Conservation (phyloP, 2,329 filamentous ascomycete genomes). For the Tetracladium maxilliforme region DNA sequence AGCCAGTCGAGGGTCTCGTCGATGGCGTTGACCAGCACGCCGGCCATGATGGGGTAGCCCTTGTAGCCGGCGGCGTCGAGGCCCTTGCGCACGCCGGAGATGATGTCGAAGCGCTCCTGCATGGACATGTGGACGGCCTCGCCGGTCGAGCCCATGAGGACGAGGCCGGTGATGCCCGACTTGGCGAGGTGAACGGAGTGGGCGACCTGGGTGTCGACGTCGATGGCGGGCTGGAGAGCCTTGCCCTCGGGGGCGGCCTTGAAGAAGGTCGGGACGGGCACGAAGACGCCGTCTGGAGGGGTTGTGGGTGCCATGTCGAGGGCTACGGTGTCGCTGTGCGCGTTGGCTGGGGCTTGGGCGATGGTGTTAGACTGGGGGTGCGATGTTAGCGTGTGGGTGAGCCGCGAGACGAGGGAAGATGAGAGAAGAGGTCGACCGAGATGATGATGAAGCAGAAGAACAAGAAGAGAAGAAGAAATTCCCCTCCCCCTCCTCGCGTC, state of each 20-base stretch:
- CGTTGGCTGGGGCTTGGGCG: too few species aligned
- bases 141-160: conserved; percentile 47
- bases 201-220: conserved; percentile 38
- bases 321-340: too few species aligned
- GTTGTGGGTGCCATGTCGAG: conserved; percentile 13
- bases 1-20: conserved; percentile 38
- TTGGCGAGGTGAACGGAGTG: conserved; percentile 45
- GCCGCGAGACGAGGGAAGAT: too few species aligned
- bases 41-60: conserved; percentile 44
- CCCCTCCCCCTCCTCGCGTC: too few species aligned
- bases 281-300: conserved; percentile 34
- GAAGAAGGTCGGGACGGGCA: conserved; percentile 50
- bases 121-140: conserved; percentile 46
- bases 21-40: conserved; percentile 39
- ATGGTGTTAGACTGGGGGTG: too few species aligned
- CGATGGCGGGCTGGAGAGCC: conserved; percentile 22
- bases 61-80: conserved; percentile 38
- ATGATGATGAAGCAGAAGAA: too few species aligned
- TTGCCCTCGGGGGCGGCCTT: conserved; percentile 11
- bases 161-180: conserved; percentile 43
- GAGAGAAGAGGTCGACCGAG: too few species aligned
- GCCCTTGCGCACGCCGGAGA: conserved; percentile 35
- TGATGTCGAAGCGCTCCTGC: conserved; percentile 36
- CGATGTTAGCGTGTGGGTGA: too few species aligned
- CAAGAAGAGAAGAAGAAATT: too few species aligned